These are phyloP conservation scores for Rhypophila decipiens DNA, from an alignment of 495 filamentous ascomycete genomes.

Conservation along the genomic window DNA sequence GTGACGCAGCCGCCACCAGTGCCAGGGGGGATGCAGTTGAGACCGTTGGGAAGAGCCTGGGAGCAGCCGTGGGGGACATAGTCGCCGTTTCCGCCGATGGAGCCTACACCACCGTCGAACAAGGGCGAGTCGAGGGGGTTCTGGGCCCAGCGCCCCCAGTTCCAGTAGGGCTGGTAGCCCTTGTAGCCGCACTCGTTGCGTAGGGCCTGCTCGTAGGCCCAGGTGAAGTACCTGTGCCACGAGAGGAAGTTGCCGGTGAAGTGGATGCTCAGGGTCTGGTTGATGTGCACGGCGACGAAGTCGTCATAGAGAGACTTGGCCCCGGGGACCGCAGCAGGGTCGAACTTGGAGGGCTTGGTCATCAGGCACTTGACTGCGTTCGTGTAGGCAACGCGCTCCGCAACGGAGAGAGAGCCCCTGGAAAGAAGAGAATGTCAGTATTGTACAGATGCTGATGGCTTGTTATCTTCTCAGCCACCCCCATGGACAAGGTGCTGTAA, in stretches of 20 bases:
- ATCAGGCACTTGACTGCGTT: constrained; percentile 58
- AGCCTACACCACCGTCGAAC: constrained; percentile 53
- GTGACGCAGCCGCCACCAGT: constrained; percentile 58
- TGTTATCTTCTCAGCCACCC: too few relatives aligned
- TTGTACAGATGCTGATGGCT: too few relatives aligned
- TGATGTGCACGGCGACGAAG: constrained; percentile 62
- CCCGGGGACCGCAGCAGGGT: constrained; percentile 22
- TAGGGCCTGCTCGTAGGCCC: constrained; percentile 58
- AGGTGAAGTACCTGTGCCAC: constrained; percentile 65
- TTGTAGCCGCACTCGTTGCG: constrained; percentile 63
- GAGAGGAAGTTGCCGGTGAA: constrained; percentile 58
- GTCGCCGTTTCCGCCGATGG: constrained; percentile 57
- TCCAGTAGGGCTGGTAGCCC: constrained; percentile 57
- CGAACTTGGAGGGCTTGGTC: constrained; percentile 40
- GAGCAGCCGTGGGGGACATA: constrained; percentile 27
- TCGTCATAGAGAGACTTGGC: constrained; percentile 53
- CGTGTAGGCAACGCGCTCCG: constrained; percentile 51
- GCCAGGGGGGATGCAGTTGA: constrained; percentile 38
- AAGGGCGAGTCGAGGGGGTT: constrained; percentile 46
- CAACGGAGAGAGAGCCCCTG: constrained; percentile 38
- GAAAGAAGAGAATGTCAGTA: too few relatives aligned
- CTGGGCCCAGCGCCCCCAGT: constrained; percentile 50
- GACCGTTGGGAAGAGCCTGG: constrained; percentile 30
- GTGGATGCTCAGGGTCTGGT: constrained; percentile 55
- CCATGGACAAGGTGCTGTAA: too few relatives aligned